phyloP scores from a whole-genome alignment of 495 filamentous ascomycete species.

The Penicillium argentinense region DNA sequence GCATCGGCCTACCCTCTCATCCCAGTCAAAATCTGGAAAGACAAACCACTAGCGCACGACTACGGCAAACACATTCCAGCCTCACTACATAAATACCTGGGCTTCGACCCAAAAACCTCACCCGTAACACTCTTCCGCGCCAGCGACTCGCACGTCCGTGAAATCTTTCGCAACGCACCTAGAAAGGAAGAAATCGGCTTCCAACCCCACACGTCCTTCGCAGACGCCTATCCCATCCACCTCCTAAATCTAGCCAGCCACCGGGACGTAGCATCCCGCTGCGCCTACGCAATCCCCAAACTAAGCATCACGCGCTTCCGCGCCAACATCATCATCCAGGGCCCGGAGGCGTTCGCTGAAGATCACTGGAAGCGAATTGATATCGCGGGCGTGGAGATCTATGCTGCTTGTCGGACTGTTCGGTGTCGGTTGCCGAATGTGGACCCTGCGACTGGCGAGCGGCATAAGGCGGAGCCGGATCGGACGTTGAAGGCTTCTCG shows the following conservation, averaged over 20 bases:
- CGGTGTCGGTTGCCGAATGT: conserved; percentile 86
- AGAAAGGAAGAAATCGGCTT: conserved; percentile 66
- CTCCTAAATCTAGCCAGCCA: conserved; percentile 74
- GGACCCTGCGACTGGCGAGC: conserved; percentile 68
- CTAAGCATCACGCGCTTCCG: conserved; percentile 74
- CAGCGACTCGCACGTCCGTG: conserved; percentile 56
- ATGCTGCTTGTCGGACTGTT: conserved; percentile 71
- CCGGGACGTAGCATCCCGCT: conserved; percentile 53
- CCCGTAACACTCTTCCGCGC: conserved; percentile 69
- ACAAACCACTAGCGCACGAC: conserved; percentile 52
- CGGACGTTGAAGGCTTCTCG: conserved; percentile 66
- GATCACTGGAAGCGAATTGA: conserved; percentile 76
- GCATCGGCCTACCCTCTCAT: conserved; percentile 57
- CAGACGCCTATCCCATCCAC: conserved; percentile 88
- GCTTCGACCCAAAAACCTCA: conserved; percentile 37
- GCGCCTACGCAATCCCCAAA: conserved; percentile 55
- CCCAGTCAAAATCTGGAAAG: conserved; percentile 78
- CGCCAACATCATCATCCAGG: conserved; percentile 76
- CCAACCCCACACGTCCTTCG: conserved; percentile 76
- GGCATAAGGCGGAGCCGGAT: conserved; percentile 72
- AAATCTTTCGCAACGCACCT: conserved; percentile 77
- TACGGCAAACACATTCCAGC: conserved; percentile 49
- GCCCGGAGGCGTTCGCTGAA: conserved; percentile 64
- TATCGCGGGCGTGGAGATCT: conserved; percentile 45
- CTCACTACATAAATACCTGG: conserved; percentile 58